Evolutionary conservation across 345 rosid species (phyloP), one percentile per base, ranked within the genome.

Genomic region (Eucalyptus fibrosa): DNA sequence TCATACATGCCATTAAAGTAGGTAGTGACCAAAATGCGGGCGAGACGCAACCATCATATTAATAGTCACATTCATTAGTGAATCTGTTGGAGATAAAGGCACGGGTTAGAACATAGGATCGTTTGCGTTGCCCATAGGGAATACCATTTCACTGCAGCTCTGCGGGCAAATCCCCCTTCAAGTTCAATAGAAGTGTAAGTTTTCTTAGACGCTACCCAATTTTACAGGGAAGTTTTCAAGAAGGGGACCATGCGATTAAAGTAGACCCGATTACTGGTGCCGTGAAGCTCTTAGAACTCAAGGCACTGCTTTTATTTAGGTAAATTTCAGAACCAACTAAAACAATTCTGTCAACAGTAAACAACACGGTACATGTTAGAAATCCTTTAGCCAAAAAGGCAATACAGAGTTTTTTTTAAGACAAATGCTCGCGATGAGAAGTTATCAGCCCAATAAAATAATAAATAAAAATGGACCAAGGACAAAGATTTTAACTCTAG

Each of bases 71-170:
- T 0, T 77, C 0, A 5, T 89, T 5, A 8, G 28, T 13, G 89
- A 53, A 93, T 4, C 4, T 5, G 18, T 16, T 56, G 47, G 91
- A 81, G 34, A 90, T 62, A 92, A 94, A 6, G 93, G 92, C 7
- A 5, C 15, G 1, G 89, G n/a, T 77, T 87, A 91, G 69, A 94
- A 93, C 95, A 94, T 93, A n/a, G 94, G 91, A 0, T 82, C 82
- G 18, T 93, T 92, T 17, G 89, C 91, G 5, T 23, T 40, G 17
- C 91, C 95, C 17, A 92, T 88, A 1, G 95, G 95, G 8, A 92
- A 90, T 89, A 92, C 95, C 94, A 95, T 91, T 89, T 95, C 96
- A 55, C 95, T 93, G 42, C 96, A 94, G 60, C 60, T 91, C 96
- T 92, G 60, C 2, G 62, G 34, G 26, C 6, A 55, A 55, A 45